phyloP scores from a whole-genome alignment of 83 land plant genomes.

The Picea abies region DNA sequence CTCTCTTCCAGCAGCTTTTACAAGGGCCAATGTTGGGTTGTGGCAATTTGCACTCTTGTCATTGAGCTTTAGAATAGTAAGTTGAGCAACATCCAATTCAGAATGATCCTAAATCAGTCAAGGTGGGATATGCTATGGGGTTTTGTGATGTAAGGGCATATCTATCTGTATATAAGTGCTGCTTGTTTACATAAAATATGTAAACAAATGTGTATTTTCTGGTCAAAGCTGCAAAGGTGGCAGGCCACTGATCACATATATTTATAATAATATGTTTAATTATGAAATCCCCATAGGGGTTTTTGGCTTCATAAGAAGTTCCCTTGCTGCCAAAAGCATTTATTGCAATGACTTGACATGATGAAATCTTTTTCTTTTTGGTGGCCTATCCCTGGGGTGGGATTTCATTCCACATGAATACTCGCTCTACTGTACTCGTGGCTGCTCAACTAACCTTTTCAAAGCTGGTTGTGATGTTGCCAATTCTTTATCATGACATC shows the following conservation, averaged over 20 bases:
- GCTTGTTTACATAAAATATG: conserved; percentile 15
- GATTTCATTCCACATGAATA: too few relatives aligned
- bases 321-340: background rate
- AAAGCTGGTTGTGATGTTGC: background rate
- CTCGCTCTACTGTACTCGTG: background rate
- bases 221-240: conserved; percentile 23
- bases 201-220: conserved; percentile 13
- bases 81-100: background rate
- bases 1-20: background rate
- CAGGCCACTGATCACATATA: conserved; percentile 16
- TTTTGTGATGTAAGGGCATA: background rate
- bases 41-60: background rate
- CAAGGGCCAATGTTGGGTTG: background rate
- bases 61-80: background rate
- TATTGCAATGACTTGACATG: background rate
- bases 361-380: background rate
- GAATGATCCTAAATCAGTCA: background rate
- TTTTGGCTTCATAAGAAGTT: conserved; percentile 9
- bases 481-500: background rate
- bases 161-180: conserved; percentile 19
- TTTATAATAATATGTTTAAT: conserved; percentile 13
- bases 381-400: too few relatives aligned
- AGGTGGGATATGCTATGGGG: conserved; percentile 3
- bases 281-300: background rate
- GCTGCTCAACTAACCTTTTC: conserved; percentile 5